Conservation (phyloP, 345 rosid species). For the Xanthoceras sorbifolium region DNA sequence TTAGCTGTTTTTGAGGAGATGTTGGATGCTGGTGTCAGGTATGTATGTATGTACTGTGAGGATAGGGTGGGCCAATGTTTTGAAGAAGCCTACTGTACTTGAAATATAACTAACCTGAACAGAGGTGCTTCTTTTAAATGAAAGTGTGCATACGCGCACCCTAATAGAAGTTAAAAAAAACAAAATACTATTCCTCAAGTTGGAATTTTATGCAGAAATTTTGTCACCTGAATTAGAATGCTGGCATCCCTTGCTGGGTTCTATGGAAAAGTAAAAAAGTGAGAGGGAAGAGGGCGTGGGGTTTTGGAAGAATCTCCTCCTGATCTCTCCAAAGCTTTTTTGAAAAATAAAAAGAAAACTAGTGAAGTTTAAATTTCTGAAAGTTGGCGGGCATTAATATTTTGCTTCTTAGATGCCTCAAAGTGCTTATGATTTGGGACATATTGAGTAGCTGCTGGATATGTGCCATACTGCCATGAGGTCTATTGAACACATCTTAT, state of each 20-base stretch:
- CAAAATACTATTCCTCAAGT: neutral
- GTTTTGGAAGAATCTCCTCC: neutral
- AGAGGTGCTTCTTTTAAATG: slow-evolving; percentile 8
- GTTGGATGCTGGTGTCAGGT: slow-evolving; percentile 98
- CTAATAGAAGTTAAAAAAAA: too few species aligned
- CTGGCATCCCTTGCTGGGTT: neutral
- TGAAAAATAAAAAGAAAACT: too few species aligned
- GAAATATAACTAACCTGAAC: neutral
- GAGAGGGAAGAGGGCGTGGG: neutral
- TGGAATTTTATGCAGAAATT: neutral
- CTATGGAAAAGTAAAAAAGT: neutral
- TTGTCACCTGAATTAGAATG: neutral
- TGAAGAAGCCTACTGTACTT: neutral
- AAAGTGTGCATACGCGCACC: neutral
- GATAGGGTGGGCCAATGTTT: neutral
- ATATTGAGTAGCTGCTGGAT: neutral
- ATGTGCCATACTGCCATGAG: neutral
- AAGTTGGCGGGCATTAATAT: neutral
- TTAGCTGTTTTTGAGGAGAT: slow-evolving; percentile 96
- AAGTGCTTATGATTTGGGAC: neutral
- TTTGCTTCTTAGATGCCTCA: neutral
- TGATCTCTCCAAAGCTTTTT: neutral
- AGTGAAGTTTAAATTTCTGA: neutral
- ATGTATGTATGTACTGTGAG: slow-evolving; percentile 12
- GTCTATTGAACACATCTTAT: neutral